Conservation (phyloP, 306 rosid species). For the Mucuna pruriens region DNA sequence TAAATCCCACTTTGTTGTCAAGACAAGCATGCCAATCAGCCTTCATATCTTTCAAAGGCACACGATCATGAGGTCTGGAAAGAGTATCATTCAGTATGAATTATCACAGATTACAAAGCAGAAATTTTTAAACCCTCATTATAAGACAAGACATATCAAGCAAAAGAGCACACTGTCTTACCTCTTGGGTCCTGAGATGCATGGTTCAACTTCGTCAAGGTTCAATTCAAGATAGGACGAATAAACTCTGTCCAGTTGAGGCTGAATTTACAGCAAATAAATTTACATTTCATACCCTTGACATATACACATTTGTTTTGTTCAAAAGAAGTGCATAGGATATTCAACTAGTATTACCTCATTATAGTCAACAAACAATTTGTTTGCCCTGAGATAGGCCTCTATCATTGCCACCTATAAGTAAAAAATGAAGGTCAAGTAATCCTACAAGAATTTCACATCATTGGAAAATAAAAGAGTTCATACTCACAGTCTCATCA, state of each 20-base stretch:
- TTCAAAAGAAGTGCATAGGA: background rate
- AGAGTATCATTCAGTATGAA: conserved; percentile 35
- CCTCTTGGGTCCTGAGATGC: conserved; percentile 93
- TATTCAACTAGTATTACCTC: conserved; percentile 54
- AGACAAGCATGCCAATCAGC: conserved; percentile 95
- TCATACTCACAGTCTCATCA: conserved; percentile 80
- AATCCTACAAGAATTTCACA: conserved; percentile 33
- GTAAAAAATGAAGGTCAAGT: conserved; percentile 33
- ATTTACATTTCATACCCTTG: conserved; percentile 38
- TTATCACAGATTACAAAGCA: background rate
- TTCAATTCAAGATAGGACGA: conserved; percentile 82
- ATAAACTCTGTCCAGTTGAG: conserved; percentile 81
- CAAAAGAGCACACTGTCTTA: conserved; percentile 20
- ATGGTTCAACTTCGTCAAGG: conserved; percentile 78
- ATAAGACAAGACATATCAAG: background rate
- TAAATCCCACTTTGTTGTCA: conserved; percentile 94
- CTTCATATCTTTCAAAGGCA: conserved; percentile 86
- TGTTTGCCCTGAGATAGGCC: conserved; percentile 90
- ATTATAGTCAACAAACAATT: conserved; percentile 78
- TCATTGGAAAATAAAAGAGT: conserved; percentile 27
- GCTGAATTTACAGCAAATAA: conserved; percentile 54
- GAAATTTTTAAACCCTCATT: conserved; percentile 17
- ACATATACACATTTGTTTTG: background rate
- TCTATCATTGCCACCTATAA: conserved; percentile 83
- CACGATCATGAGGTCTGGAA: conserved; percentile 94